Conservation (phyloP, 1,284 basidiomycete species). For the Coniferiporia sulphurascens region DNA sequence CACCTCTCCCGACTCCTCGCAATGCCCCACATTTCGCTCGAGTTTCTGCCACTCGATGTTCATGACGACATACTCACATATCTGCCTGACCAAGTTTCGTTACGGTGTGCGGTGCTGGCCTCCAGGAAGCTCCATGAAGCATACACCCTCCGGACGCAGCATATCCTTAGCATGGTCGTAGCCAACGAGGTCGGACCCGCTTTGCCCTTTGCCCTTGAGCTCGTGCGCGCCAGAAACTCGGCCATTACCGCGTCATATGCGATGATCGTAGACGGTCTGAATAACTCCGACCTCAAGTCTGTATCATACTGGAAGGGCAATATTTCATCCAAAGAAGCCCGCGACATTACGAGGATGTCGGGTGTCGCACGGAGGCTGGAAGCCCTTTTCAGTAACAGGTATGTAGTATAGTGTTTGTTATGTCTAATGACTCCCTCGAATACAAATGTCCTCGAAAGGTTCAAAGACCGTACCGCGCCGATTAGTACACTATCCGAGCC, state of each 20-base stretch:
- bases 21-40: neutral
- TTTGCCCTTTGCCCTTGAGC: conserved; percentile 9
- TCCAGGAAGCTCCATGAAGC: conserved; percentile 6
- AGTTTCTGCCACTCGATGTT: conserved; percentile 12
- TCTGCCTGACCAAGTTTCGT: conserved; percentile 9
- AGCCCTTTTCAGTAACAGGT: conserved; percentile 6
- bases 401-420: neutral
- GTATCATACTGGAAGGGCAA: conserved; percentile 11
- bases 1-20: too few relatives aligned
- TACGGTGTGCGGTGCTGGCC: conserved; percentile 8
- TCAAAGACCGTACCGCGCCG: conserved; percentile 10
- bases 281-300: conserved; percentile 1
- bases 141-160: neutral
- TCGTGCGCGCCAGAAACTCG: conserved; percentile 1
- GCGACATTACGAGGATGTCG: conserved; percentile 3
- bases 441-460: neutral
- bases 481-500: conserved; percentile 4
- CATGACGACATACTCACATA: conserved; percentile 10
- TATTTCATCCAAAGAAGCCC: conserved; percentile 1
- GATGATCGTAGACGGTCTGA: conserved; percentile 2
- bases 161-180: conserved; percentile 6
- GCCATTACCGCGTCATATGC: too few relatives aligned
- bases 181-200: conserved; percentile 13
- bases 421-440: neutral
- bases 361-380: conserved; percentile 4